These are phyloP conservation scores for Lachancea waltii DNA, from an alignment of 805 yeast species.

Conservation along the genomic window DNA sequence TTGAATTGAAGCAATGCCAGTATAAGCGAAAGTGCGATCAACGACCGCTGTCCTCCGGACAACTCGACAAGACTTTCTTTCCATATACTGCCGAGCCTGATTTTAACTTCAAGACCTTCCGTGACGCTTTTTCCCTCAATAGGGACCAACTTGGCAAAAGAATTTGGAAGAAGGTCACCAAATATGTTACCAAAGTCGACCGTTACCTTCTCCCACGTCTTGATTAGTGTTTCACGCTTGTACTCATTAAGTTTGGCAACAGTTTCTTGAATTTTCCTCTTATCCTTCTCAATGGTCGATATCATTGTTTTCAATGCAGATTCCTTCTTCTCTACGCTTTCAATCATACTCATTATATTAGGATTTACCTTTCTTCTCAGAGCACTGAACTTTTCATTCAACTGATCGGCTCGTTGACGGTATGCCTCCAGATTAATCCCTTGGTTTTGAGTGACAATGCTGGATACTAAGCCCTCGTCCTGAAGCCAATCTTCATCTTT, in stretches of 20 bases:
- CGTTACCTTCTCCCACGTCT: slow-evolving; percentile 83
- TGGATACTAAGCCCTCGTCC: slow-evolving; percentile 52
- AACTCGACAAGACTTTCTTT: slow-evolving; percentile 90
- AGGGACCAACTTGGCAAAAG: slow-evolving; percentile 84
- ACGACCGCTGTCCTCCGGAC: slow-evolving; percentile 95
- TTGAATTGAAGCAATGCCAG: slow-evolving; percentile 88
- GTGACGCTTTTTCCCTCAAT: slow-evolving; percentile 77
- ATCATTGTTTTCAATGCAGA: slow-evolving; percentile 70
- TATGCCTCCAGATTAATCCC: slow-evolving; percentile 58
- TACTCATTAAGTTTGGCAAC: slow-evolving; percentile 76
- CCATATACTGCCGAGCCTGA: slow-evolving; percentile 88
- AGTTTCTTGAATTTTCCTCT: slow-evolving; percentile 82
- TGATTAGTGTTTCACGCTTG: slow-evolving; percentile 72
- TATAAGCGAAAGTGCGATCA: slow-evolving; percentile 86
- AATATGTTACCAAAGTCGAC: slow-evolving; percentile 87
- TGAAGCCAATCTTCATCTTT: slow-evolving; percentile 64
- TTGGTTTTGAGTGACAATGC: slow-evolving; percentile 54
- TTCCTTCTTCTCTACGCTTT: slow-evolving; percentile 86
- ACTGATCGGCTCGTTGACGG: slow-evolving; percentile 47
- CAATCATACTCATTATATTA: slow-evolving; percentile 86
- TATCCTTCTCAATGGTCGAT: slow-evolving; percentile 80
- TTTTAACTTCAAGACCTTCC: slow-evolving; percentile 85
- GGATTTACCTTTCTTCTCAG: slow-evolving; percentile 79
- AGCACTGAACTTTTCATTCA: slow-evolving; percentile 51
- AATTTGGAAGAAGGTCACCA: slow-evolving; percentile 79